phyloP scores from a whole-genome alignment of 2,329 filamentous ascomycete species.

The Diaporthe ampelina region DNA sequence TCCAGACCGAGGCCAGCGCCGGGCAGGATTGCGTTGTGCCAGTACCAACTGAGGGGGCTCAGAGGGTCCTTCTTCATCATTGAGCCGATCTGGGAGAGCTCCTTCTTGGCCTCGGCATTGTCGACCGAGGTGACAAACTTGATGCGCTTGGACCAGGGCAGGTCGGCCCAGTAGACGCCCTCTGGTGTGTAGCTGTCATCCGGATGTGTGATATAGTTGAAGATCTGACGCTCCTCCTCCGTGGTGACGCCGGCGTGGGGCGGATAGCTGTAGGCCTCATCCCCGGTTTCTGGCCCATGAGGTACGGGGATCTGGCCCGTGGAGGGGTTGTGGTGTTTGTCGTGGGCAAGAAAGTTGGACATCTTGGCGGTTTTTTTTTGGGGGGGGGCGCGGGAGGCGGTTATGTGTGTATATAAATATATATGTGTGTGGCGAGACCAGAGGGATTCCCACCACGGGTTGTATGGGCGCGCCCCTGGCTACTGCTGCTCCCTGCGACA shows the following conservation, averaged over 20 bases:
- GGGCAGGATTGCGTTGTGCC: constrained; percentile 90
- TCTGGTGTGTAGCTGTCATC: constrained; percentile 88
- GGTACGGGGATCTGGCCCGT: constrained; percentile 70
- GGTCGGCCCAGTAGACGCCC: constrained; percentile 93
- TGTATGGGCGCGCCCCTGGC: not conserved
- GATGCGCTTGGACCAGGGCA: constrained; percentile 78
- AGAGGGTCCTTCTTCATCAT: constrained; percentile 93
- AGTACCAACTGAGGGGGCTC: constrained; percentile 87
- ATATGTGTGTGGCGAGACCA: not conserved
- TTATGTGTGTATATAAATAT: not conserved
- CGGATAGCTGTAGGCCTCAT: constrained; percentile 63
- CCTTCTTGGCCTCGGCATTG: constrained; percentile 75
- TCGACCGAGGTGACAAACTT: constrained; percentile 84
- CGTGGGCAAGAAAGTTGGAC: constrained; percentile 55
- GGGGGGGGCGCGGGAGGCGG: not conserved
- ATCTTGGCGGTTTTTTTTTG: constrained; percentile 44
- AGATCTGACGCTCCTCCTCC: constrained; percentile 70
- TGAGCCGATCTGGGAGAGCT: constrained; percentile 75
- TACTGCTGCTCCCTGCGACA: not conserved
- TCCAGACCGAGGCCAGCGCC: constrained; percentile 93
- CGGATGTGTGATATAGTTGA: constrained; percentile 85
- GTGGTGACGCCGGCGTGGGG: constrained; percentile 52
- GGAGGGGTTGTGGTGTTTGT: constrained; percentile 56
- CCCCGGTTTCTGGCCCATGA: constrained; percentile 64
- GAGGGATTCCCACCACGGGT: not conserved